phyloP scores from a whole-genome alignment of 31 red algal species.

The Bonnemaisonia californica region DNA sequence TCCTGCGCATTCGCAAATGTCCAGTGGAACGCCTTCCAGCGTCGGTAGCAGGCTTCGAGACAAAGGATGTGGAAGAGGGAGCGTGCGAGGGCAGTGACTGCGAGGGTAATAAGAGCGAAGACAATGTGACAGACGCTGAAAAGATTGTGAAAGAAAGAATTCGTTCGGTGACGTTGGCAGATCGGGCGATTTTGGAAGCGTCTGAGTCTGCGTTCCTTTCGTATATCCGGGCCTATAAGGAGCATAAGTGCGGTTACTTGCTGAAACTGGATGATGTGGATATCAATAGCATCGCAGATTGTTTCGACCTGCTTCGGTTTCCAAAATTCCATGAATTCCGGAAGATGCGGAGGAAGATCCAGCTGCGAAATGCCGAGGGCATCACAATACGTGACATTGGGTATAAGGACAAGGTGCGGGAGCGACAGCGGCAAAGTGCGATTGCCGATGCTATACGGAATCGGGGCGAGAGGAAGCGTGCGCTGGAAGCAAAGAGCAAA shows the following conservation, averaged over 20 bases:
- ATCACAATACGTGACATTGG: slow-evolving; percentile 53
- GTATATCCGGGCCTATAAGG: slow-evolving; percentile 92
- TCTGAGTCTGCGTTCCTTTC: slow-evolving; percentile 71
- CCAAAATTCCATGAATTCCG: slow-evolving; percentile 82
- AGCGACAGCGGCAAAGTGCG: slow-evolving; percentile 48
- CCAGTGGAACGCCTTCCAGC: not conserved
- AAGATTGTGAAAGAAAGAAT: no score
- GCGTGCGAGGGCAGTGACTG: not conserved
- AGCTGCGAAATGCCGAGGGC: slow-evolving; percentile 30
- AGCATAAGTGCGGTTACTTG: slow-evolving; percentile 74
- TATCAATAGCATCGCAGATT: slow-evolving; percentile 61
- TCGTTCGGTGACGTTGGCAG: slow-evolving; percentile 39
- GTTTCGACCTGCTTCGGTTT: slow-evolving; percentile 65
- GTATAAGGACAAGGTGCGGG: slow-evolving; percentile 63
- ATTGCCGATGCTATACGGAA: slow-evolving; percentile 45
- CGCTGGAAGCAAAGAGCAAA: slow-evolving; percentile 40
- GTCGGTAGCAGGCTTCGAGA: not conserved
- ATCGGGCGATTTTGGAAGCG: slow-evolving; percentile 74
- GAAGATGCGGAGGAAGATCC: slow-evolving; percentile 45
- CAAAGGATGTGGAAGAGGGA: not conserved
- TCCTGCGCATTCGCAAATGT: slow-evolving; percentile 54
- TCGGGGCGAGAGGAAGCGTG: slow-evolving; percentile 24
- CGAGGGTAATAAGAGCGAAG: not conserved
- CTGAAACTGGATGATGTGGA: slow-evolving; percentile 66
- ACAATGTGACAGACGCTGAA: not conserved